Percentiles rank a stretch among this genome's conserved stretches.
These are phyloP conservation scores for Pseudocercospora pini-densiflorae DNA, from an alignment of 2,329 filamentous ascomycete genomes.

Conservation along the genomic window DNA sequence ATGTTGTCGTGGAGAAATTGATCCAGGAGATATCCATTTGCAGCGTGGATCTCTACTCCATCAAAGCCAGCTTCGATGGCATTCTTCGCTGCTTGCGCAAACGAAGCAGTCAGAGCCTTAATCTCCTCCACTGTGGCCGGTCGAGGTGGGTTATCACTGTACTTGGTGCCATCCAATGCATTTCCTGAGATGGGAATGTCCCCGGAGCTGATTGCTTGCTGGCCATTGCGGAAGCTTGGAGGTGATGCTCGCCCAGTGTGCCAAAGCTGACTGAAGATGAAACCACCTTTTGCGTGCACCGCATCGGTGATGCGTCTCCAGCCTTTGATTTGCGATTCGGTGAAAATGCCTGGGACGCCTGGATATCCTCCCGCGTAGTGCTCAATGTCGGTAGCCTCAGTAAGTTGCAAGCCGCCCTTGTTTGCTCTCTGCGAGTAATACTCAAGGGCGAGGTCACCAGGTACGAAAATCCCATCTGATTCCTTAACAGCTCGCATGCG, in stretches of 20 bases:
- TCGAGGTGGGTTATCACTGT: conserved; percentile 41
- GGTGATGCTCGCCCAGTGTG: conserved; percentile 56
- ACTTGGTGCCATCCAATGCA: conserved; percentile 36
- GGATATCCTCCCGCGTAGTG: conserved; percentile 49
- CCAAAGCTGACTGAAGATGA: conserved; percentile 67
- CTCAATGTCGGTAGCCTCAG: conserved; percentile 59
- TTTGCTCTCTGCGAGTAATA: conserved; percentile 61
- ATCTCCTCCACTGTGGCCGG: conserved; percentile 45
- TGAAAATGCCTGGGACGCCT: conserved; percentile 62
- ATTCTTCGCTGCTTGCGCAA: conserved; percentile 47
- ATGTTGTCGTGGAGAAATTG: conserved; percentile 65
- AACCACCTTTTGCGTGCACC: conserved; percentile 66
- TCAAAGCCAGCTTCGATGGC: conserved; percentile 59
- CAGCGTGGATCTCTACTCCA: conserved; percentile 56
- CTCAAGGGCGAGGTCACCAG: conserved; percentile 44
- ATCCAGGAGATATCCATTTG: conserved; percentile 59
- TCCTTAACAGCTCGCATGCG: conserved; percentile 44
- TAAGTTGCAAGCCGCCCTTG: conserved; percentile 54
- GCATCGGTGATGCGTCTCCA: conserved; percentile 66
- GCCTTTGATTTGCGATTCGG: conserved; percentile 57
- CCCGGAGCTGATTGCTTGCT: conserved; percentile 35
- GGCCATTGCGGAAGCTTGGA: conserved; percentile 29
- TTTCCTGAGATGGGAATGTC: conserved; percentile 39
- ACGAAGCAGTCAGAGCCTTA: conserved; percentile 39
- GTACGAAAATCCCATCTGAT: conserved; percentile 51